These are phyloP conservation scores for Edaphochlamys debaryana DNA, from an alignment of 139 green algal species.

Conservation along the genomic window DNA sequence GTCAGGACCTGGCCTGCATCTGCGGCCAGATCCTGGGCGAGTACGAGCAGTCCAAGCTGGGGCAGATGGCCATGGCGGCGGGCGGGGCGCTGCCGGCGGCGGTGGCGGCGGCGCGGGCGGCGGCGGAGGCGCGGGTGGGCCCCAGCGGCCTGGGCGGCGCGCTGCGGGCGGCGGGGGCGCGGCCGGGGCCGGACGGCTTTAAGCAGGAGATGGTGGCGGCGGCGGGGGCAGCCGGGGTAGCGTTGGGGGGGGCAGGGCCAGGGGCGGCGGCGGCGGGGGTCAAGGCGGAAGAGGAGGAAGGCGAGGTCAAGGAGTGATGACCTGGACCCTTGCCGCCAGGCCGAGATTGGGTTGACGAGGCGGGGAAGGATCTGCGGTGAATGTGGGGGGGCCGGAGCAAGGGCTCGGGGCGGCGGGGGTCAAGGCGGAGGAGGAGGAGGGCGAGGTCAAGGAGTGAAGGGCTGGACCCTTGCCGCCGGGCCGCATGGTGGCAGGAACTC, in stretches of 20 bases:
- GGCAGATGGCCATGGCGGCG: not conserved
- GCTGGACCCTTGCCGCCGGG: too few species aligned
- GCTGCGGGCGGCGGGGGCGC: not conserved
- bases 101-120: too few species aligned
- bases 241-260: not conserved
- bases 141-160: not conserved
- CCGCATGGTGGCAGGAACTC: too few species aligned
- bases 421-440: constrained; percentile 43
- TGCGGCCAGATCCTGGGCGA: constrained; percentile 29
- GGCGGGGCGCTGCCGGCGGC: not conserved
- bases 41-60: constrained; percentile 35
- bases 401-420: too few species aligned
- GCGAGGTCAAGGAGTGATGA: too few species aligned
- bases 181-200: not conserved
- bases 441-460: constrained; percentile 27
- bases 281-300: too few species aligned
- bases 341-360: too few species aligned
- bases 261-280: not conserved
- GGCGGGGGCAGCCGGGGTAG: too few species aligned
- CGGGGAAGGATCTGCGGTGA: too few species aligned
- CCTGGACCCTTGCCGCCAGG: too few species aligned
- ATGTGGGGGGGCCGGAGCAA: too few species aligned
- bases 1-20: constrained; percentile 22
- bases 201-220: too few species aligned
- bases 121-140: constrained; percentile 3